Evolutionary conservation across 2,329 filamentous ascomycete genomes (phyloP), one percentile per base, ranked within the genome.

Genomic region (Capronia americana): DNA sequence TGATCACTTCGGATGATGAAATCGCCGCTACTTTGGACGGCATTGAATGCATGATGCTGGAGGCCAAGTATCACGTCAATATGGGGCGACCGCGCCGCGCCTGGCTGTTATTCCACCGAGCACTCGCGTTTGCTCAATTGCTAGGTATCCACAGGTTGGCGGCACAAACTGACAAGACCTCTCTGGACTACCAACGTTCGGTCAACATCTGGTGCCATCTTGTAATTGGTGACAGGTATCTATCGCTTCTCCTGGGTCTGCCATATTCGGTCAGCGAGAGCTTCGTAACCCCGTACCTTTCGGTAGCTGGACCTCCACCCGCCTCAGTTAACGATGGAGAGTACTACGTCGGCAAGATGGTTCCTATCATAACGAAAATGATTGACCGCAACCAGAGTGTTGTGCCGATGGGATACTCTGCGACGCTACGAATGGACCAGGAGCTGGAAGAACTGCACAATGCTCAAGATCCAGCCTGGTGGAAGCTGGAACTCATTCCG

Each of bases 81-180:
- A 81, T 85, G 67, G 86, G 86, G 2, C 81, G 83, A 50, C 85
- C 86, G 11, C 81, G 84, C 41, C 80, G 82, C 68, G 81, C 83
- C 0, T 88, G 86, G 86, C 76, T 85, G 4, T 74, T 80, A 8
- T 79, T 79, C 48, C 81, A 85, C 12, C 79, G 82, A 48, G 85
- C 81, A 3, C 76, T 87, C 46, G 83, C 82, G 70, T 81, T 83
- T 65, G 81, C 81, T 6, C 79, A 87, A 66, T 75, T 87, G 1
- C 81, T 85, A 1, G 83, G 85, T 68, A 78, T 81, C 34, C 79
- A 84, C 66, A 73, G 78, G 10, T 74, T 75, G 3, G 70, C 77
- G 23, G 75, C 57, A 14, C 69, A 75, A 12, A 70, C 73, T 4
- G 71, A 72, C 34, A 71, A 70, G 34, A 73, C 73, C 11, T 69